Conservation (phyloP, 371 early-diverging fungal species). For the Nematocida ironsii region DNA sequence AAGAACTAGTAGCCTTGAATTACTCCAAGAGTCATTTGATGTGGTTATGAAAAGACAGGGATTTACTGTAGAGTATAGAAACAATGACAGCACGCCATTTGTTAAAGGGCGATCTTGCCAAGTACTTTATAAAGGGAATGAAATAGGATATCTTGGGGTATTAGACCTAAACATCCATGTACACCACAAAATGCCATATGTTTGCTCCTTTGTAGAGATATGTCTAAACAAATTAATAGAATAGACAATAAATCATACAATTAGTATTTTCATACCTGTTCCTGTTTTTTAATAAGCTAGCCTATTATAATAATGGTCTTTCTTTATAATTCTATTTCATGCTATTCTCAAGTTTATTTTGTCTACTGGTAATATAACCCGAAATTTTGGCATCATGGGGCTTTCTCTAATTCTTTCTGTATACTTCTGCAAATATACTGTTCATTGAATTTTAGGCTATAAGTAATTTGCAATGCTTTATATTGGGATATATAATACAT, state of each 20-base stretch:
- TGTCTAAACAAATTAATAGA: conserved; percentile 29
- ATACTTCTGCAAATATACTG: too few species aligned
- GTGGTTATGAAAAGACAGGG: conserved; percentile 49
- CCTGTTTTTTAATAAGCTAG: neutral
- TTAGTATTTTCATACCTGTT: neutral
- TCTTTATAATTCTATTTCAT: too few species aligned
- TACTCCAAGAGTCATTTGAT: conserved; percentile 52
- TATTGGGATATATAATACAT: too few species aligned
- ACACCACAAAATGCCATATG: conserved; percentile 45
- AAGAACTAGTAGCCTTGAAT: conserved; percentile 79
- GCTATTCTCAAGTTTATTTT: too few species aligned
- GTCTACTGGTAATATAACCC: too few species aligned
- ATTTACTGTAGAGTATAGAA: conserved; percentile 1
- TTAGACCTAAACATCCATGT: conserved; percentile 13
- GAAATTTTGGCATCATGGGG: too few species aligned
- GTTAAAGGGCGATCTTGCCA: conserved; percentile 29
- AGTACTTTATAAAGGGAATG: conserved; percentile 13
- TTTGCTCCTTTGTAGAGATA: conserved; percentile 55
- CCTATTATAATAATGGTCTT: neutral
- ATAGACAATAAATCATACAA: neutral
- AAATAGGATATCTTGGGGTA: conserved; percentile 34
- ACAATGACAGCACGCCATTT: conserved; percentile 18
- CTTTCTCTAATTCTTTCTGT: too few species aligned
- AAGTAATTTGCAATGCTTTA: too few species aligned
- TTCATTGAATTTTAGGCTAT: too few species aligned